Base-by-base conservation (phyloP, 75 land plant species). In the Gnetum montanum region DNA sequence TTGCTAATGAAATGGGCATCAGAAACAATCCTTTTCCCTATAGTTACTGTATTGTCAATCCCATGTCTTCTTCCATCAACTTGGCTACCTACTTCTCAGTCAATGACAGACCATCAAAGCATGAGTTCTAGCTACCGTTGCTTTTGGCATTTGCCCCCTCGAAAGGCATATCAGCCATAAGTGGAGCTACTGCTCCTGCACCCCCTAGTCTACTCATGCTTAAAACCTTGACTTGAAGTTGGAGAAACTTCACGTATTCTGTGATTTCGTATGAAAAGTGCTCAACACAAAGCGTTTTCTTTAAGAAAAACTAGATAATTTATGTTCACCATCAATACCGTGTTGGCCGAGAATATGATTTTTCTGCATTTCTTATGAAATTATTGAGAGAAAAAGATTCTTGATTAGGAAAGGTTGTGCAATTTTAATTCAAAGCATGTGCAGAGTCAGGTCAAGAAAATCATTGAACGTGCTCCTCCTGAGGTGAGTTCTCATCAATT, bases 201-300 rank as follows among this genome's bases (percentile, higher is more conserved):
- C 95, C 94, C 19, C 97, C 94, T 30, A 93, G 70, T 53, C 98
- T 71, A 69, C 98, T 93, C 95, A 93, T 88, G 81, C 98, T 93
- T 58, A 93, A 71, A n/a, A n/a, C n/a, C n/a, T n/a, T n/a, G n/a
- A n/a, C n/a, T n/a, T n/a, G n/a, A n/a, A n/a, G n/a, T n/a, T 34
- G 88, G 53, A 86, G 80, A 68, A 90, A 90, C 78, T 87, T 90
- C n/a, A n/a, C n/a, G n/a, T n/a, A n/a, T n/a, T n/a, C n/a, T n/a
- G n/a, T n/a, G n/a, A n/a, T n/a, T 48, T 8, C 23, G 11, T 28
- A n/a, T n/a, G n/a, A n/a, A n/a, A n/a, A n/a, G n/a, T n/a, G n/a
- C n/a, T n/a, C n/a, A n/a, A n/a, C n/a, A n/a, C n/a, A n/a, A n/a
- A n/a, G n/a, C n/a, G n/a, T n/a, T n/a, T n/a, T n/a, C n/a, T n/a